phyloP scores from a whole-genome alignment of 257 asterid genomes.

The Nicotiana noctiflora region DNA sequence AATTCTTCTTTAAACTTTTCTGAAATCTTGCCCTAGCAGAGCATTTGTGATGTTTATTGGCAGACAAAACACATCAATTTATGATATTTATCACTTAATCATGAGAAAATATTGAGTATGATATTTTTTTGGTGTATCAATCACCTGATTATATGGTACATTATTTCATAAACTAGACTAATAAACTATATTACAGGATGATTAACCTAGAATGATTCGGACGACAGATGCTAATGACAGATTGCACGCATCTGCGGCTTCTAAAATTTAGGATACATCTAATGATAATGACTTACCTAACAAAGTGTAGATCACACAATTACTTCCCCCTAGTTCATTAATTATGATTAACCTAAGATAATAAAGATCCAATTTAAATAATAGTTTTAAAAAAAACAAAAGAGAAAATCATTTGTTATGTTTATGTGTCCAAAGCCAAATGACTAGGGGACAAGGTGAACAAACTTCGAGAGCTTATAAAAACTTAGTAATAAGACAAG shows the following conservation, averaged over 20 bases:
- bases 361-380: not conserved
- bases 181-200: not conserved
- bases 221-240: not conserved
- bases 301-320: not conserved
- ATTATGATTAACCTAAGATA: not conserved
- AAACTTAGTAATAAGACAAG: not conserved
- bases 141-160: too few species aligned
- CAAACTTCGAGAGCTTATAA: not conserved
- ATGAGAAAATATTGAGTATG: not conserved
- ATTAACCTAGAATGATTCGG: not conserved
- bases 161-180: not conserved
- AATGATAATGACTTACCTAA: not conserved
- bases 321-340: not conserved
- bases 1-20: not conserved
- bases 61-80: not conserved
- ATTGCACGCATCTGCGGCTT: constrained; percentile 2
- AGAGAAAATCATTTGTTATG: not conserved
- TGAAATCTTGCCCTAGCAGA: not conserved
- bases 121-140: not conserved
- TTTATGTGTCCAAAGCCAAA: constrained; percentile 1
- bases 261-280: not conserved
- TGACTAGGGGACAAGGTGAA: not conserved
- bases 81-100: not conserved
- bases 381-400: not conserved
- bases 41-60: not conserved